phyloP scores from a whole-genome alignment of 192 early-diverging fungal genomes.

The Entomortierella parvispora region DNA sequence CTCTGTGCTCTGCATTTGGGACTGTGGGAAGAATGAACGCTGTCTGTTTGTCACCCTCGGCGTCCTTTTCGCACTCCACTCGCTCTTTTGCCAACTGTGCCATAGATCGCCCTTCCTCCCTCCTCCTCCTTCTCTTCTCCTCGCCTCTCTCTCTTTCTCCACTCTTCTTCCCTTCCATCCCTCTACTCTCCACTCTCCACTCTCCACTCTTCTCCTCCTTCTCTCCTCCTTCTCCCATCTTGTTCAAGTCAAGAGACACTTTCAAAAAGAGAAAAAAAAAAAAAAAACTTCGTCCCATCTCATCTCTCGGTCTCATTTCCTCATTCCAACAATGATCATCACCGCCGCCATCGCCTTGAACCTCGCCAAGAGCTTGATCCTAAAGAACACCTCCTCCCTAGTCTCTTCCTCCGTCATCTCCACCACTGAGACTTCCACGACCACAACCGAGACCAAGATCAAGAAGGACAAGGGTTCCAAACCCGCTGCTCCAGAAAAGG shows the following conservation, averaged over 20 bases:
- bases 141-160: background rate
- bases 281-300: no score
- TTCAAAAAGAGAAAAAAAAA: background rate
- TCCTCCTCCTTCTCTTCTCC: background rate
- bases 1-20: no score
- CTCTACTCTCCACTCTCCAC: background rate
- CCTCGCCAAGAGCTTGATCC: slow-evolving; percentile 29
- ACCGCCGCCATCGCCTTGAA: slow-evolving; percentile 37
- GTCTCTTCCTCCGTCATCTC: background rate
- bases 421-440: background rate
- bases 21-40: no score
- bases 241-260: background rate
- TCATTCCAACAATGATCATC: slow-evolving; percentile 39
- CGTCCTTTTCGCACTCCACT: no score
- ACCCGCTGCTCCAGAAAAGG: slow-evolving; percentile 11
- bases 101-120: background rate
- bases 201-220: background rate
- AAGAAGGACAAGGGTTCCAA: slow-evolving; percentile 16
- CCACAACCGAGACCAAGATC: background rate
- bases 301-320: background rate
- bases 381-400: background rate
- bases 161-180: background rate
- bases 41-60: no score
- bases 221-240: background rate
- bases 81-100: no score